A percentile compares a stretch with the other conserved stretches of the same genome.
Evolutionary conservation across 805 yeast species (phyloP).

Genomic region (Suhomyces emberorum): DNA sequence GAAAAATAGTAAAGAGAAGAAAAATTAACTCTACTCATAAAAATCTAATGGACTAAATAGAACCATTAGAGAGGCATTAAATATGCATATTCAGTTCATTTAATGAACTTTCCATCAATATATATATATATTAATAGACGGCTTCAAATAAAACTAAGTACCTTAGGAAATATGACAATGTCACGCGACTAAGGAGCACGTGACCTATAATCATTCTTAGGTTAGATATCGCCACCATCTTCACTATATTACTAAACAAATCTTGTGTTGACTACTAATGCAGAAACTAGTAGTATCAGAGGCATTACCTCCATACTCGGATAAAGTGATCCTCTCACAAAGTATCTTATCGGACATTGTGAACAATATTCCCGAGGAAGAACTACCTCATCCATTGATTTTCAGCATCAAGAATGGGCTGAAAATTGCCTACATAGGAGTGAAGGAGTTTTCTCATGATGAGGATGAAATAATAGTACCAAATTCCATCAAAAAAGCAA

Average conservation of each 20-base stretch:
- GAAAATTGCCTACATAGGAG: slow-evolving; percentile 37
- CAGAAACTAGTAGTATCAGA: no score
- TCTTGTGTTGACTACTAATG: no score
- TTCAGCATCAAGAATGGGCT: slow-evolving; percentile 17
- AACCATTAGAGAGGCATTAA: no score
- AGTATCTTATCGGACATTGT: slow-evolving; percentile 21
- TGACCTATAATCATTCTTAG: no score
- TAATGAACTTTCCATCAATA: no score
- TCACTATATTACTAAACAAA: background rate
- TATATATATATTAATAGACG: no score
- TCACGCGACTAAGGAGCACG: no score
- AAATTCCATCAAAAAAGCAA: slow-evolving; percentile 22
- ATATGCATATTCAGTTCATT: no score
- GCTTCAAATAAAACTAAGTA: no score
- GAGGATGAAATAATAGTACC: slow-evolving; percentile 37
- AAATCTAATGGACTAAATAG: no score
- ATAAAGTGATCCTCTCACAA: slow-evolving; percentile 31
- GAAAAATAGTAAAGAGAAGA: slow-evolving; percentile 32
- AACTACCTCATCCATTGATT: slow-evolving; percentile 38
- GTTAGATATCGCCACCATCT: background rate
- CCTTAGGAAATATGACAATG: no score
- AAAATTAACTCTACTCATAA: no score
- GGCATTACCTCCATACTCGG: slow-evolving; percentile 23
- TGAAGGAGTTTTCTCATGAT: slow-evolving; percentile 44
- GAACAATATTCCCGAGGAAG: slow-evolving; percentile 12